Conservation (phyloP, 768 basidiomycete genomes). For the Tulasnella sp. region DNA sequence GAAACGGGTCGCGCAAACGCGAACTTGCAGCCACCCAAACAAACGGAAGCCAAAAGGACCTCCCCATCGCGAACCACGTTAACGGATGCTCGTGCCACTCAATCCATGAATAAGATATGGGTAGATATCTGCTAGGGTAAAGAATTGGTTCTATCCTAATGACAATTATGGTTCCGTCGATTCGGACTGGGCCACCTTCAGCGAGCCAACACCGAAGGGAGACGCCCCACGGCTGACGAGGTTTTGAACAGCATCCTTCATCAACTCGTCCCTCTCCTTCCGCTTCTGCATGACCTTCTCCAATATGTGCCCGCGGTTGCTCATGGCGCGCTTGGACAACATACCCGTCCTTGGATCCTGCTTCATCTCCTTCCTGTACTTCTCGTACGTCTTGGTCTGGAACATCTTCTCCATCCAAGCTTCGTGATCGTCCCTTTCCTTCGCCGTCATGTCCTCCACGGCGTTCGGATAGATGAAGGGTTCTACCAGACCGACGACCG, state of each 20-base stretch:
- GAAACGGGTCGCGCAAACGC: not conserved
- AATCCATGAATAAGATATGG: not conserved
- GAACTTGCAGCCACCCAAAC: not conserved
- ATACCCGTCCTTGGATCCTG: not conserved
- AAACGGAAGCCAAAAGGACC: not conserved
- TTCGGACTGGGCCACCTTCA: not conserved
- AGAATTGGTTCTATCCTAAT: not conserved
- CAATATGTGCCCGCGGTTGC: slow-evolving; percentile 45
- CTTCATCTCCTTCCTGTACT: slow-evolving; percentile 28
- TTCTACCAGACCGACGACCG: slow-evolving; percentile 82
- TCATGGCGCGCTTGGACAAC: slow-evolving; percentile 22
- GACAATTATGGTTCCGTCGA: not conserved
- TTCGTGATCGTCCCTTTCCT: slow-evolving; percentile 41
- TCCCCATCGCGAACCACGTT: not conserved
- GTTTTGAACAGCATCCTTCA: slow-evolving; percentile 35
- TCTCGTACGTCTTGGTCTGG: slow-evolving; percentile 35
- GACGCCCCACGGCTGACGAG: slow-evolving; percentile 23
- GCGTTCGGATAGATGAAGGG: slow-evolving; percentile 90
- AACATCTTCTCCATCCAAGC: slow-evolving; percentile 60
- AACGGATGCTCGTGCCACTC: not conserved
- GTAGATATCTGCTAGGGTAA: not conserved
- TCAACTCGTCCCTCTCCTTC: slow-evolving; percentile 36
- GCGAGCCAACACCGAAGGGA: slow-evolving; percentile 8
- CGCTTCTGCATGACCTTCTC: slow-evolving; percentile 44
- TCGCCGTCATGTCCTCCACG: slow-evolving; percentile 63